A percentile compares a stretch with the other conserved stretches of the same genome.
Evolutionary conservation across 495 filamentous ascomycete species (phyloP).

Genomic region (Lasiosphaeriaceae sp.): DNA sequence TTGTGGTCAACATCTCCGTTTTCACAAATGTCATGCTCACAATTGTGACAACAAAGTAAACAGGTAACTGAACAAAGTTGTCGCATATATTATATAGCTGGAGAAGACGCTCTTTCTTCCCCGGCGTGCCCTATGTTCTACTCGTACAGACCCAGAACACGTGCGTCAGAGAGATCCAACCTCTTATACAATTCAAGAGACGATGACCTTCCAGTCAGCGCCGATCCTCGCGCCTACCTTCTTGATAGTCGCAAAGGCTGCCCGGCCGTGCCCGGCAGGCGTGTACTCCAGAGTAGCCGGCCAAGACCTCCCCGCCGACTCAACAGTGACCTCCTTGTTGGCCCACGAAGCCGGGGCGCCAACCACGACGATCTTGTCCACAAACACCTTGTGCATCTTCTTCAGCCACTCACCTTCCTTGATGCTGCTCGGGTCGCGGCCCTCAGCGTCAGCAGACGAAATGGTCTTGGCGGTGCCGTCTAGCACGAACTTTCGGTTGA

Average conservation of each 20-base stretch:
- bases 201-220: conserved; percentile 74
- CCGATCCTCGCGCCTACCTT: conserved; percentile 73
- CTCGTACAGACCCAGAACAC: no score
- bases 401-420: conserved; percentile 72
- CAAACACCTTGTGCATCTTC: conserved; percentile 66
- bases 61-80: neutral
- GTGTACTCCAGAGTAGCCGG: conserved; percentile 58
- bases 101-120: no score
- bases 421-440: conserved; percentile 50
- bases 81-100: no score
- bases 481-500: conserved; percentile 73
- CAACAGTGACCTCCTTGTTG: conserved; percentile 64
- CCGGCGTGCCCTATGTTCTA: no score
- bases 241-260: conserved; percentile 75
- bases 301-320: conserved; percentile 62
- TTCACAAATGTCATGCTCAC: no score
- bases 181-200: conserved; percentile 21
- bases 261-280: conserved; percentile 56
- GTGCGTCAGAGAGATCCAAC: neutral
- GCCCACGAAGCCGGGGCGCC: conserved; percentile 72
- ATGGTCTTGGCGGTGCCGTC: conserved; percentile 46
- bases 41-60: no score
- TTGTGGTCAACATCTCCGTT: no score
- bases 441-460: conserved; percentile 43
- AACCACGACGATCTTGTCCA: conserved; percentile 81